Base-by-base conservation (phyloP, 371 early-diverging fungal genomes). In the Coemansia sp. region DNA sequence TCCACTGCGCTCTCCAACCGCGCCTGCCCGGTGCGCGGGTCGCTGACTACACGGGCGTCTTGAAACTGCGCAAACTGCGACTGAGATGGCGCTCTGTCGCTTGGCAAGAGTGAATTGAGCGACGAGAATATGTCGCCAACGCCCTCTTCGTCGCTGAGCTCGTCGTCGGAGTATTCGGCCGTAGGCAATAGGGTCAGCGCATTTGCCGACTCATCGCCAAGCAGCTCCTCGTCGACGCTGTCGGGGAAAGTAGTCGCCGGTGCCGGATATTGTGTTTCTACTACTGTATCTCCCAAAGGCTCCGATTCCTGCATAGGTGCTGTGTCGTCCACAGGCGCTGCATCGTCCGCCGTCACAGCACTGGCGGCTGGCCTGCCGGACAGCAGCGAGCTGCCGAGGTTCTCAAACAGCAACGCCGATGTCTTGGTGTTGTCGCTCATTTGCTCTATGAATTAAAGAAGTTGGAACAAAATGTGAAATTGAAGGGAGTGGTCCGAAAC, bases 151-250 rank as follows among this genome's bases (percentile, higher is more conserved):
- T 55, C 61, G 11, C 38, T 57, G 11, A 63, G 55, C 0, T 53
- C 58, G 12, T 55, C 61, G n/a, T 69, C 69, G 1, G 66, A 57
- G 43, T 66, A 53, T 36, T 55, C 56, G 36, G 71, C 71, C 0
- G 61, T 70, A 7, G 71, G 71, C 1, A 70, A 56, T 50, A 66
- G 48, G 0, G 67, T 66, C 12, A 71, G 63, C 0, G 59, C 63
- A 2, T 52, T 8, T 4, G 57, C 33, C 10, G 56, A 12, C 76
- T 89, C 89, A 41, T 87, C 85, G 41, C 92, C 90, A 57, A 57
- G 20, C 26, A 57, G 14, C 36, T 47, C 58, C 34, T 57, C 45
- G n/a, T 41, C 45, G 36, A 38, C 35, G 34, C 11, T 33, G 16
- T 57, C 35, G 26, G 55, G 35, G 10, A 31, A 11, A 6, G 20